Base-by-base conservation (phyloP, 495 filamentous ascomycete genomes). In the Penicillium fimorum region DNA sequence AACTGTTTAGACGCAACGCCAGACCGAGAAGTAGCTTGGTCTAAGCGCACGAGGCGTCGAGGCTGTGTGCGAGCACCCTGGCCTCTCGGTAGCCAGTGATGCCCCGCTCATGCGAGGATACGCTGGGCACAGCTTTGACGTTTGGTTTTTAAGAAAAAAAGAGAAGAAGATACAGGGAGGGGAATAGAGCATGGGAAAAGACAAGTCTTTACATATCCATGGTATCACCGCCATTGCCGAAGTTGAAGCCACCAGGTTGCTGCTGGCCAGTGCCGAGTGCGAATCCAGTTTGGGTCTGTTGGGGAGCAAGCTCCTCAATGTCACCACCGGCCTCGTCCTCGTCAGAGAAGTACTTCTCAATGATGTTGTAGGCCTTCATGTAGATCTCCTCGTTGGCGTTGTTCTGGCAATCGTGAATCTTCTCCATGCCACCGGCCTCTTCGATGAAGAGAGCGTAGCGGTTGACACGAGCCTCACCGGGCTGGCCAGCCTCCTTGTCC, bases 341-440 rank as follows among this genome's bases (percentile, higher is more conserved):
- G 69, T 99, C 95, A 1, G 92, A 96, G 83, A 99, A 99, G 82
- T 99, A 97, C 79, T 96, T 97, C 83, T 97, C 95, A 66, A 99
- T 99, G 76, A 99, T 97, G 80, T 94, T 97, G 81, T 96, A 99
- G 0, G 95, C 96, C 85, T 99, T 99, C 94, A 99, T 97, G 82
- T 99, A 99, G 64, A 99, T 99, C 77, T 99, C 95, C 76, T 97
- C 95, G 77, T 99, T 99, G 76, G 95, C 93, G 64, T 99, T 99
- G 76, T 93, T 96, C 80, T 99, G 95, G 84, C 94, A 96, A 63
- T 97, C 92, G 74, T 99, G 95, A 66, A 99, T 97, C 86, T 97
- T 97, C 79, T 97, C 92, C 95, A 99, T 99, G 61, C 95, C 95
- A 61, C 90, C 91, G 55, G 92, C 94, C 70, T 99, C 95, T 77